Base-by-base conservation (phyloP, 169 alveolate species). In the Plasmodium fragile region DNA sequence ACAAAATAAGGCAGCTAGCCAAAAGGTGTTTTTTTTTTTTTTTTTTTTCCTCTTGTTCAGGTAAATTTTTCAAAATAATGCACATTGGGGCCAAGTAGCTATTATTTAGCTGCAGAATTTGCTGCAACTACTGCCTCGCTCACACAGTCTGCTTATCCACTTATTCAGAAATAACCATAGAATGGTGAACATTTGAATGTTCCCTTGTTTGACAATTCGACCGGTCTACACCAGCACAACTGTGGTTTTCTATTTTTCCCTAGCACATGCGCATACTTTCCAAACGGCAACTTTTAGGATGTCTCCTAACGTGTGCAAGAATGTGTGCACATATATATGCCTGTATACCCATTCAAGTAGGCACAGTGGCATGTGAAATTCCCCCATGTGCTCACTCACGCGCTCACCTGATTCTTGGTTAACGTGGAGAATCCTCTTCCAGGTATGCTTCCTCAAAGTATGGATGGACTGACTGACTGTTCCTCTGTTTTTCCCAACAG, bases 171-270 rank as follows among this genome's bases (percentile, higher is more conserved):
- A 13, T 49, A 49, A 13, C 59, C 22, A 16, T 2, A 8, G 22
- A 13, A 49, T 3, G 59, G 59, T 13, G 25, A 49, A 49, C 59
- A 11, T 49, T 49, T 49, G 22, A 11, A 13, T 2, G 22, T 49
- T 13, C 36, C n/a, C 75, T 39, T 65, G 75, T 65, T 49, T 18
- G 36, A 25, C 36, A 65, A 25, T 65, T 65, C 75, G 75, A 65
- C 75, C 30, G 75, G 75, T 65, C 75, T 65, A 65, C 36, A 65
- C 36, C 30, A 18, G 36, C 75, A 65, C 75, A 65, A 28, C 75
- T 65, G 75, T 65, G 75, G 30, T 65, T 65, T 18, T 22, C 25
- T 65, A 25, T 65, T 22, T 65, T 65, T 18, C 36, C 36, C n/a
- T 5, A 16, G 32, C 75, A 16, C 6, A 22, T 65, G 16, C 36